Evolutionary conservation across 2,329 filamentous ascomycete genomes (phyloP).

Genomic region (Ophiostoma perfectum): DNA sequence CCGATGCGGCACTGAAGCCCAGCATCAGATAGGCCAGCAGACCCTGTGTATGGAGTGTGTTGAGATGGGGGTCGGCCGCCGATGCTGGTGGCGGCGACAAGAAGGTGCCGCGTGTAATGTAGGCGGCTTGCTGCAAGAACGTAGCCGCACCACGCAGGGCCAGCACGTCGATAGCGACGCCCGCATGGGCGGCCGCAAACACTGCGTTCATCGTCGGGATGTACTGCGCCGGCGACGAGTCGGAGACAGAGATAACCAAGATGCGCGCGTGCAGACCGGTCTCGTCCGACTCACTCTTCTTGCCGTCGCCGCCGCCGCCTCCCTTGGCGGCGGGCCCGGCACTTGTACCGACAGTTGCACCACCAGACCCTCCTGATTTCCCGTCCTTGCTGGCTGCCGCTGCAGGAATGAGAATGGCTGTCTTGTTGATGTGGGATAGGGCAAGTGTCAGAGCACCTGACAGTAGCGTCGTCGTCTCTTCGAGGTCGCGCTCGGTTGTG

Average conservation of each 20-base stretch:
- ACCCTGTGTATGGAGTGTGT: constrained; percentile 51
- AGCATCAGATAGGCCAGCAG: constrained; percentile 93
- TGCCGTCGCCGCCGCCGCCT: constrained; percentile 25
- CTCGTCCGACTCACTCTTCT: constrained; percentile 28
- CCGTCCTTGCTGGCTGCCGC: constrained; percentile 19
- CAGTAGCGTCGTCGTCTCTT: constrained; percentile 77
- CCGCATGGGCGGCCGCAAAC: constrained; percentile 84
- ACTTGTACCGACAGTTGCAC: constrained; percentile 6
- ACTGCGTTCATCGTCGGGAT: constrained; percentile 98
- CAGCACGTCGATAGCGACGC: constrained; percentile 87
- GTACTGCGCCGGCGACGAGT: constrained; percentile 80
- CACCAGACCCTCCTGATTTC: constrained; percentile 37
- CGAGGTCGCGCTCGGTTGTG: constrained; percentile 61
- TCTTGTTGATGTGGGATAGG: constrained; percentile 84
- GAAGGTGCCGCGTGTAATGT: constrained; percentile 56
- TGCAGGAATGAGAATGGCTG: constrained; percentile 31
- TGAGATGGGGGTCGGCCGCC: constrained; percentile 43
- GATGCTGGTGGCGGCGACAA: constrained; percentile 37
- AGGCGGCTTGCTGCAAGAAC: constrained; percentile 83
- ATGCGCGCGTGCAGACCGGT: constrained; percentile 70
- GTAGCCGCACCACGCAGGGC: constrained; percentile 81
- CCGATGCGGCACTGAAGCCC: constrained; percentile 54
- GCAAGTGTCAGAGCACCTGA: constrained; percentile 87
- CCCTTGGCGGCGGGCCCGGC: constrained; percentile 34
- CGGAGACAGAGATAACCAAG: constrained; percentile 82